phyloP scores from a whole-genome alignment of 1,284 basidiomycete species.

The Marasmius fiardii region DNA sequence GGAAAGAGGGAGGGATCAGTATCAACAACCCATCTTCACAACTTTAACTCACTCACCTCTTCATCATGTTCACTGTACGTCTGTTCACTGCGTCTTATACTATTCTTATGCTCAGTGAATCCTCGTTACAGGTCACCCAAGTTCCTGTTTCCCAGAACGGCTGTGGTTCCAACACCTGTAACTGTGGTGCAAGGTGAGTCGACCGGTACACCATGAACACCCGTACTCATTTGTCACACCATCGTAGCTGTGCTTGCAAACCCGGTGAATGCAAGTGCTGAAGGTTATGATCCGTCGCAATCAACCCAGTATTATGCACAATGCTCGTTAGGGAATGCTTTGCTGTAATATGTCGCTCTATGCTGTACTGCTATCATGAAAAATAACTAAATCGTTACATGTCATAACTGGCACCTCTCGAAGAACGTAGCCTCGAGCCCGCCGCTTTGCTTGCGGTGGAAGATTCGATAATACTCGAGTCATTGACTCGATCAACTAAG shows the following conservation, averaged over 20 bases:
- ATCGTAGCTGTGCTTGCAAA: neutral
- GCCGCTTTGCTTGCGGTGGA: too few relatives aligned
- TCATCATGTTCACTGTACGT: neutral
- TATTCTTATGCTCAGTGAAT: neutral
- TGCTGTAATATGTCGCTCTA: too few relatives aligned
- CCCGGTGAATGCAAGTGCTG: neutral
- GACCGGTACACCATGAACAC: neutral
- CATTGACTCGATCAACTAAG: too few relatives aligned
- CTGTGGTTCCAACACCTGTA: neutral
- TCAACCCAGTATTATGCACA: neutral
- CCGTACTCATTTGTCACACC: neutral
- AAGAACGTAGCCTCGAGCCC: too few relatives aligned
- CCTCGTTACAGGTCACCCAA: neutral
- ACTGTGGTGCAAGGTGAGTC: neutral
- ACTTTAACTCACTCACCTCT: neutral
- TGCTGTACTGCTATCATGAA: too few relatives aligned
- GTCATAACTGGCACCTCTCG: too few relatives aligned
- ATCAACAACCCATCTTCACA: neutral
- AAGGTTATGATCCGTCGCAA: neutral
- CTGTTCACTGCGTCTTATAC: neutral
- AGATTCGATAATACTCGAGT: too few relatives aligned
- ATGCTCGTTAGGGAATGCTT: too few relatives aligned
- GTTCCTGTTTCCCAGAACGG: neutral
- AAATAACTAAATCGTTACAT: too few relatives aligned
- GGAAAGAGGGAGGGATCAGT: neutral